Evolutionary conservation across 805 yeast species (phyloP), one percentile per base, ranked within the genome.

Genomic region (Wickerhamiella sorbophila): DNA sequence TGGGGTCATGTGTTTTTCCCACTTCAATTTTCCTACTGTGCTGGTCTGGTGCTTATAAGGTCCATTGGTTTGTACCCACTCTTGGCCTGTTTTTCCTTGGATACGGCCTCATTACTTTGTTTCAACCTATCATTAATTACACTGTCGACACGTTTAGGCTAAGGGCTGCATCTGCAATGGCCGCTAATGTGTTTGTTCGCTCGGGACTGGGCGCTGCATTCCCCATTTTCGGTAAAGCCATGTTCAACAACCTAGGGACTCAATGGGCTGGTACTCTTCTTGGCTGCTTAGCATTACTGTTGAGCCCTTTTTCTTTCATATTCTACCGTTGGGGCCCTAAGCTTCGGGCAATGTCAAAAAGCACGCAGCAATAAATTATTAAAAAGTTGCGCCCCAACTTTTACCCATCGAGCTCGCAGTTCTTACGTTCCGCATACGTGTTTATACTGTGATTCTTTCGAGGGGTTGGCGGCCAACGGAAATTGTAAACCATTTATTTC

Each of bases 11-110:
- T 46, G 57, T 70, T 10, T 80, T 86, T 63, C 79, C 93, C 22
- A 65, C 74, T 40, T 95, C 95, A 38, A 63, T 86, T 51, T 68
- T 86, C 51, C 80, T 94, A 93, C 68, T 85, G 55, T 75, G 84
- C 43, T 86, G 95, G 95, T 66, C 88, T 9, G 94, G 81, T 71
- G 27, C 88, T 84, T 43, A 94, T 58, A 58, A 60, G 33, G 72
- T 84, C 33, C 94, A 78, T 55, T 73, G 76, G 77, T 56, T 69
- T 14, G 72, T 67, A 5, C 81, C 79, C 24, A 64, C 69, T 58
- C 58, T 76, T 34, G 80, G 77, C 6, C 67, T 76, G 15, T 63
- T 65, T 9, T 48, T 71, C 19, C 69, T 72, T 41, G 74, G 75
- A 5, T 55, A 63, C 41, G 80, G 79, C 5, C 66, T 75, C 49